Evolutionary conservation across 1,284 basidiomycete genomes (phyloP).

Genomic region (Pseudozyma hubeiensis): DNA sequence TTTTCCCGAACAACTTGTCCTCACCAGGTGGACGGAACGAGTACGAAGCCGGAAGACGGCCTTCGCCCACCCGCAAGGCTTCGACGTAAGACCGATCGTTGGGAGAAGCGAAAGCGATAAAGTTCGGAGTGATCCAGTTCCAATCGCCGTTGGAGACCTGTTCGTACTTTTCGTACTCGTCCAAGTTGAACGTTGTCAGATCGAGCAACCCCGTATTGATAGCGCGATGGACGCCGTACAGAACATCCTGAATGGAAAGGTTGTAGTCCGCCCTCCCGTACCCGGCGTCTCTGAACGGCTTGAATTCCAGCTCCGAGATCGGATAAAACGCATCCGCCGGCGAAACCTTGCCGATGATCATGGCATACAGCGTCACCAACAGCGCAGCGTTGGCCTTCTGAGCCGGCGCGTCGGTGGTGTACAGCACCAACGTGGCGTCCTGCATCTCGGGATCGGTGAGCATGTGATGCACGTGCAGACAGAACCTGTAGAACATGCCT

Average conservation of each 20-base stretch:
- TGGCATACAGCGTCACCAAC: constrained; percentile 85
- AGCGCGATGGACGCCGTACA: constrained; percentile 96
- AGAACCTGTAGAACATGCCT: constrained; percentile 76
- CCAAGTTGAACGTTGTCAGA: constrained; percentile 84
- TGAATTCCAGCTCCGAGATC: constrained; percentile 76
- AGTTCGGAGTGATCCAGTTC: constrained; percentile 81
- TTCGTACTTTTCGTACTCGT: constrained; percentile 90
- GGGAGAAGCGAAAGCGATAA: constrained; percentile 92
- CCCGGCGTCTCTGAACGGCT: constrained; percentile 93
- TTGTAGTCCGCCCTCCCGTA: constrained; percentile 92
- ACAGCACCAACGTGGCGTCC: constrained; percentile 84
- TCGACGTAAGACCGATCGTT: constrained; percentile 65
- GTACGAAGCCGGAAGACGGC: constrained; percentile 13
- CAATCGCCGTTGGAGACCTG: constrained; percentile 79
- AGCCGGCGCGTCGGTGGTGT: constrained; percentile 85
- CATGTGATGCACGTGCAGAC: constrained; percentile 77
- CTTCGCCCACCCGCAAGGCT: constrained; percentile 68
- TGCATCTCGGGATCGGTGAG: constrained; percentile 59
- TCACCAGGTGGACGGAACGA: constrained; percentile 19
- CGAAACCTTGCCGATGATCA: constrained; percentile 90
- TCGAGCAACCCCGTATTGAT: constrained; percentile 88
- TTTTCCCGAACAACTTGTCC: constrained; percentile 72
- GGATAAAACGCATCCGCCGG: constrained; percentile 96
- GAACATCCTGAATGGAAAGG: constrained; percentile 84
- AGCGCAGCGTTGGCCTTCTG: constrained; percentile 93